Evolutionary conservation across 148 eudicot species (phyloP).

Genomic region (Fagopyrum homotropicum): DNA sequence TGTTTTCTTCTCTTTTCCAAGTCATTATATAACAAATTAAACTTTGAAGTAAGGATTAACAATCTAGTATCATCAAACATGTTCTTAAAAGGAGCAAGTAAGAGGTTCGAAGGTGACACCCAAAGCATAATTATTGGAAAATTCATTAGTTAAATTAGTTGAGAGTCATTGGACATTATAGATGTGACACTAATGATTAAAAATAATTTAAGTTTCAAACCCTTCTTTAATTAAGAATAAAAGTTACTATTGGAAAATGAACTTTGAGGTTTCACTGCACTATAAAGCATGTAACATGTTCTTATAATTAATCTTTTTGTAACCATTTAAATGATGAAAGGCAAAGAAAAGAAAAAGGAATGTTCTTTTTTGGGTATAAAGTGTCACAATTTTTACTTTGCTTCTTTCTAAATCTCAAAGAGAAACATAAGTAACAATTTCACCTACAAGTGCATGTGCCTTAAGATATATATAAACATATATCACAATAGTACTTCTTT

Average conservation of each 20-base stretch:
- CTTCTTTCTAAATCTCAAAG: constrained; percentile 3
- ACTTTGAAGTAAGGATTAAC: neutral
- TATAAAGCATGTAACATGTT: constrained; percentile 14
- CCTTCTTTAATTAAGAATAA: neutral
- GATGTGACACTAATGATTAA: constrained; percentile 13
- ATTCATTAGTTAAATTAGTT: neutral
- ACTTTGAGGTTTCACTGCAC: constrained; percentile 1
- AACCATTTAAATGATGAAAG: constrained; percentile 9
- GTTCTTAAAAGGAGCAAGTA: neutral
- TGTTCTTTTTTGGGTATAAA: constrained; percentile 4
- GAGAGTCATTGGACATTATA: constrained; percentile 2
- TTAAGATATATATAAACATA: neutral
- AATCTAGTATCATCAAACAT: constrained; percentile 6
- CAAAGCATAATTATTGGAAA: neutral
- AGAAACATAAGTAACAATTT: neutral
- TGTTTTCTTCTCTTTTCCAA: neutral
- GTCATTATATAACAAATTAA: neutral
- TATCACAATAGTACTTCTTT: constrained; percentile 2
- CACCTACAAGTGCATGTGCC: neutral
- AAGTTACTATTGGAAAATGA: constrained; percentile 9
- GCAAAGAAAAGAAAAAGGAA: constrained; percentile 12
- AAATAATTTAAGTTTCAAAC: constrained; percentile 10
- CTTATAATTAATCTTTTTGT: constrained; percentile 9
- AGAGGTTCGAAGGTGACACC: constrained; percentile 1
- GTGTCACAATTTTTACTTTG: constrained; percentile 5